Evolutionary conservation across 1,139 yeast species (phyloP), one percentile per base, ranked within the genome.

Genomic region (Kodamaea plutei): DNA sequence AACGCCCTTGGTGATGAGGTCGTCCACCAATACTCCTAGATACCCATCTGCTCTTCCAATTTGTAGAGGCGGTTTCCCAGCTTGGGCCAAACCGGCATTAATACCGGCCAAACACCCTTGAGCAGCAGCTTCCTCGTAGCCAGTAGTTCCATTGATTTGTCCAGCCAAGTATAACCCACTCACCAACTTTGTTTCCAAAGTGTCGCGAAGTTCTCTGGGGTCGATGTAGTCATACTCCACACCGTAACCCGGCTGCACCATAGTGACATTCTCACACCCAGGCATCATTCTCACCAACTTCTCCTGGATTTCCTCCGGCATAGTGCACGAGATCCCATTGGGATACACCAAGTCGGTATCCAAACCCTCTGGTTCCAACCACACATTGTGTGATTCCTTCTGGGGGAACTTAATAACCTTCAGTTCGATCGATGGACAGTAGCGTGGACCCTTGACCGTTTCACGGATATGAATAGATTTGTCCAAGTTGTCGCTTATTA

Each of bases 121-220:
- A 0, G 97, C 81, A 2, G 96, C 96, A 0, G 99, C 99, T 54
- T 93, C 99, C 59, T 93, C 99, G 48, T 93, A 93, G 0, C 99
- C 99, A 0, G 99, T 93, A 1, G 99, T 93, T 26, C 99, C 99
- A 52, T 93, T 93, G 25, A 93, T 93, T 57, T 93, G 99, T 2
- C 99, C 99, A 0, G 98, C 99, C 32, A 93, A 65, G 50, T 63
- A 93, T 25, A 93, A 60, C 0, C 97, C 97, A 11, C 69, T 61
- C 1, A 93, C 78, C 5, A 76, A 58, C 48, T 85, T 88, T 0
- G 97, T 87, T 52, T 91, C 96, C 27, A 93, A 57, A 0, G 95
- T 84, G 30, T 69, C 71, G 33, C 71, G 69, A 34, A 93, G 66
- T 48, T 89, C 96, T 40, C 95, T 69, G 2, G 99, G 98, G 50